Conservation (phyloP, 768 basidiomycete species). For the Russula griseocarnosa region DNA sequence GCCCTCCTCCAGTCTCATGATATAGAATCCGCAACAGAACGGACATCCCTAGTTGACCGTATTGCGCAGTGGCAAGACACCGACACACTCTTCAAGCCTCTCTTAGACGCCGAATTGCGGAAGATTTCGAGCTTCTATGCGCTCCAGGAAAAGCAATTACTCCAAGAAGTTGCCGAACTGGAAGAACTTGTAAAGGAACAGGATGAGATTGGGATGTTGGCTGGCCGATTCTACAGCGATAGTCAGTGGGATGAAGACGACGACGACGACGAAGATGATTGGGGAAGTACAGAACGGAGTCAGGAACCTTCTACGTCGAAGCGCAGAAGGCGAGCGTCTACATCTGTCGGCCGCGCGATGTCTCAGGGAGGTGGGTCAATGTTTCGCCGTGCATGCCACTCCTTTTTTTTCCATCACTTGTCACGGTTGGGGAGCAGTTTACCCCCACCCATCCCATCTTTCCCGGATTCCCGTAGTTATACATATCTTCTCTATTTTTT, state of each 20-base stretch:
- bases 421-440: not conserved
- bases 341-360: slow-evolving; percentile 22
- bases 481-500: not conserved
- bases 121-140: slow-evolving; percentile 82
- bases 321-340: slow-evolving; percentile 33
- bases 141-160: slow-evolving; percentile 66
- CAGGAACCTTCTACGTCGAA: slow-evolving; percentile 38
- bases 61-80: slow-evolving; percentile 38
- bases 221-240: slow-evolving; percentile 50
- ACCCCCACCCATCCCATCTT: not conserved
- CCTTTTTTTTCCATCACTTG: not conserved
- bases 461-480: not conserved
- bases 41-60: slow-evolving; percentile 49
- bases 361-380: slow-evolving; percentile 21
- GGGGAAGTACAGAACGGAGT: slow-evolving; percentile 30
- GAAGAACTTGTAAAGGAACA: slow-evolving; percentile 55
- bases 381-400: not conserved
- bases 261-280: slow-evolving; percentile 51
- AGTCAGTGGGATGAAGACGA: slow-evolving; percentile 48
- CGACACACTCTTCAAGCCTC: slow-evolving; percentile 61
- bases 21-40: slow-evolving; percentile 59
- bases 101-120: slow-evolving; percentile 76
- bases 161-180: slow-evolving; percentile 54
- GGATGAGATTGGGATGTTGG: slow-evolving; percentile 55
- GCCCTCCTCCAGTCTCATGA: slow-evolving; percentile 43